phyloP scores from a whole-genome alignment of 345 rosid species.

The Capsella bursapastoris region DNA sequence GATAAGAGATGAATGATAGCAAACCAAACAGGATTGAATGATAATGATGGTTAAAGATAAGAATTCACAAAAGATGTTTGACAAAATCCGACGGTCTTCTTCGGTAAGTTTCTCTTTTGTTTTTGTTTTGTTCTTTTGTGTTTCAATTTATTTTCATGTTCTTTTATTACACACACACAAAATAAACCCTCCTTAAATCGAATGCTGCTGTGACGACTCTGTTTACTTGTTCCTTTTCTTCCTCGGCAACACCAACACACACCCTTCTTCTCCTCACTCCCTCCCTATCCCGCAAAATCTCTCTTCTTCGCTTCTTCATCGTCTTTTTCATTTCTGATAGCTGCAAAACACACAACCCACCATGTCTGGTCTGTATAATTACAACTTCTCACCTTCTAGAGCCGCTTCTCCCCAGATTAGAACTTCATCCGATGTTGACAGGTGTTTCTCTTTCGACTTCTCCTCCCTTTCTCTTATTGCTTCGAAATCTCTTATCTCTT shows the following conservation, averaged over 20 bases:
- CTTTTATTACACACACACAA: not conserved
- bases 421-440: constrained; percentile 83
- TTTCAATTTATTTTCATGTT: not conserved
- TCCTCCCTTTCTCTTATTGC: constrained; percentile 11
- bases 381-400: constrained; percentile 93
- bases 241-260: constrained; percentile 22
- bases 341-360: constrained; percentile 15
- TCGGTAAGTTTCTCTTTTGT: constrained; percentile 3
- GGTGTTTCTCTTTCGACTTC: constrained; percentile 48
- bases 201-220: constrained; percentile 26
- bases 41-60: constrained; percentile 1
- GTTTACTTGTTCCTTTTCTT: constrained; percentile 1
- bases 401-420: constrained; percentile 99
- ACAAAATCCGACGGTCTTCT: not conserved
- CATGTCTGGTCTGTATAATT: constrained; percentile 97
- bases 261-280: constrained; percentile 18
- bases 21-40: not conserved
- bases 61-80: not conserved
- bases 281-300: constrained; percentile 1
- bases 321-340: not conserved
- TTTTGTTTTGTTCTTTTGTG: not conserved
- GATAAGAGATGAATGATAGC: not conserved
- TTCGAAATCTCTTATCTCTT: constrained; percentile 23
- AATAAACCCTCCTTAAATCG: not conserved
- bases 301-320: not conserved